Conservation (phyloP, 306 rosid species). For the Dryas drummondii region DNA sequence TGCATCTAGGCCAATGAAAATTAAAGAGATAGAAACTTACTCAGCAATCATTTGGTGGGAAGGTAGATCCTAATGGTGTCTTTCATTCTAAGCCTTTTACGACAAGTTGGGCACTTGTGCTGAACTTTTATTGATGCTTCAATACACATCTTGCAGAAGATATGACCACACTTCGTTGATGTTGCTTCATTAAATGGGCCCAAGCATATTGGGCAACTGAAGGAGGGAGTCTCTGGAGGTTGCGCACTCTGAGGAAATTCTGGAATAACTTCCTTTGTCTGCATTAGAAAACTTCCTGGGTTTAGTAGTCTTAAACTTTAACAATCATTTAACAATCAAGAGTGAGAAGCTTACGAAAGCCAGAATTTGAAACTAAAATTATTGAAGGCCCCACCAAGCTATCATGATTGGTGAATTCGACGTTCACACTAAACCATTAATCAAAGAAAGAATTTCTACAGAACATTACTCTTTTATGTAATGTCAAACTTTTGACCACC, state of each 20-base stretch:
- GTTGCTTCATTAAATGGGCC: conserved; percentile 43
- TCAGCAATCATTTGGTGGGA: conserved; percentile 21
- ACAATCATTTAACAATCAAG: neutral
- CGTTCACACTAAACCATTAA: neutral
- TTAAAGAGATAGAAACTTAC: conserved; percentile 11
- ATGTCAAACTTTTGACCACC: neutral
- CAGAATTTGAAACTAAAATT: neutral
- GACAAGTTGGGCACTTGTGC: conserved; percentile 42
- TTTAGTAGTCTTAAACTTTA: conserved; percentile 16
- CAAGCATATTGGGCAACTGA: conserved; percentile 46
- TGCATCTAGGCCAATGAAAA: neutral
- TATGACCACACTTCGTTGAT: conserved; percentile 54
- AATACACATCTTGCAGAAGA: conserved; percentile 54
- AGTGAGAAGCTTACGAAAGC: neutral
- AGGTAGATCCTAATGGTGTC: conserved; percentile 40
- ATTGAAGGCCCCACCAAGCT: neutral
- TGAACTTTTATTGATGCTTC: conserved; percentile 41
- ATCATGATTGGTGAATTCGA: neutral
- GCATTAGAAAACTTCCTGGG: neutral
- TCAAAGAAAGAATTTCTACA: neutral
- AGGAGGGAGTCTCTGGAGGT: conserved; percentile 26
- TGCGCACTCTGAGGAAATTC: neutral
- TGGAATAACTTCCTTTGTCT: conserved; percentile 25
- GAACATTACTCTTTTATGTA: neutral
- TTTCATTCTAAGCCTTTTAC: conserved; percentile 32